Conservation (phyloP, 345 rosid genomes). For the Diplotaxis tenuifolia region DNA sequence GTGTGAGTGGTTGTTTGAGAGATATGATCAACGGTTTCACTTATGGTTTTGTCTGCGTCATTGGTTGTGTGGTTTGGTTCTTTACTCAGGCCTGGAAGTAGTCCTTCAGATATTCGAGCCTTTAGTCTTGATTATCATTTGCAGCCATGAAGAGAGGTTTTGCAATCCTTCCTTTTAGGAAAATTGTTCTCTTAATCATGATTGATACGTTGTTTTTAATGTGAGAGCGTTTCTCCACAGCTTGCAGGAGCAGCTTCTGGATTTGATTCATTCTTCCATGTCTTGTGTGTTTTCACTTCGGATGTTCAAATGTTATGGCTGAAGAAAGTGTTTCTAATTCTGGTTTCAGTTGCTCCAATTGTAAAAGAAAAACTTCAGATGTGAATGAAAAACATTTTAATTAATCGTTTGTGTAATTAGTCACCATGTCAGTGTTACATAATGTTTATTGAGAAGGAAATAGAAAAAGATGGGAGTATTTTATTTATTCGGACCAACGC, state of each 20-base stretch:
- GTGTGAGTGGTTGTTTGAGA: slow-evolving; percentile 7
- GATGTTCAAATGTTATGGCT: slow-evolving; percentile 5
- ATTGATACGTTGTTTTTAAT: neutral
- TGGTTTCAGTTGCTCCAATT: slow-evolving; percentile 21
- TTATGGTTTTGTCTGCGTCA: neutral
- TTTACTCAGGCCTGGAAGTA: slow-evolving; percentile 74
- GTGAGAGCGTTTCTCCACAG: neutral
- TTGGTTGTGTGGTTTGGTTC: slow-evolving; percentile 4
- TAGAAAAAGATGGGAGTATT: neutral
- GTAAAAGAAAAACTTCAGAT: slow-evolving; percentile 15
- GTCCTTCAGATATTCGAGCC: slow-evolving; percentile 84
- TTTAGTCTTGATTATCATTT: slow-evolving; percentile 75
- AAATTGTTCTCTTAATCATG: neutral
- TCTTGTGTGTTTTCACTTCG: neutral
- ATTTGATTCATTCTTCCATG: neutral
- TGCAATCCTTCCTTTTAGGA: neutral
- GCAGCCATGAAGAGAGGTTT: slow-evolving; percentile 48
- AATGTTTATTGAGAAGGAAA: neutral
- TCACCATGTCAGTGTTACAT: neutral
- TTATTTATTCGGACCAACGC: neutral
- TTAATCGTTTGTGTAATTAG: slow-evolving; percentile 26
- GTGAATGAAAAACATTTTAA: slow-evolving; percentile 18
- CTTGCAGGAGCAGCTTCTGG: slow-evolving; percentile 14
- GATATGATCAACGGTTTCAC: neutral
- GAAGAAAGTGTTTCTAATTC: slow-evolving; percentile 20